phyloP scores from a whole-genome alignment of 2,329 filamentous ascomycete species.

The Xylariaceae sp. region DNA sequence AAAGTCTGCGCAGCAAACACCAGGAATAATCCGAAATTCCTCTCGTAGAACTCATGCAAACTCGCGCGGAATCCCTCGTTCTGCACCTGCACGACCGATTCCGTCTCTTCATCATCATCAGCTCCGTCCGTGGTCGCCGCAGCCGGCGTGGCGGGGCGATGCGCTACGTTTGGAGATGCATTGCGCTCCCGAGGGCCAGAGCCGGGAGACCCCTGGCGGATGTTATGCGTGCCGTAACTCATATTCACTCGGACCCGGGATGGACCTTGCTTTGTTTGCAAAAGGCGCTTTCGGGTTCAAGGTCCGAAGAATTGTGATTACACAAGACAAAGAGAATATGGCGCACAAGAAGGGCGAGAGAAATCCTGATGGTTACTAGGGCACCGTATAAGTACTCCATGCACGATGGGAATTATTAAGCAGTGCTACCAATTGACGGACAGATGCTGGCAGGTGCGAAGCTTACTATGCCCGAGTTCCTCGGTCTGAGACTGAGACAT shows the following conservation, averaged over 20 bases:
- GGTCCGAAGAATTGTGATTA: not conserved
- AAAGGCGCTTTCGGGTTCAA: not conserved
- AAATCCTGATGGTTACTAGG: not conserved
- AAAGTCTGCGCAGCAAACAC: constrained; percentile 40
- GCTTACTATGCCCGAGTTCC: not conserved
- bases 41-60: constrained; percentile 42
- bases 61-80: constrained; percentile 11
- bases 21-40: constrained; percentile 37
- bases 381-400: too few species aligned
- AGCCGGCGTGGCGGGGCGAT: constrained; percentile 3
- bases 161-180: constrained; percentile 2
- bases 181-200: not conserved
- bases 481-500: too few species aligned
- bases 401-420: too few species aligned
- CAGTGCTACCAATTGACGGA: not conserved
- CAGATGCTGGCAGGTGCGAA: not conserved
- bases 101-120: constrained; percentile 5
- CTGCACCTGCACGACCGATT: not conserved
- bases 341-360: not conserved
- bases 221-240: constrained; percentile 11
- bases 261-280: not conserved
- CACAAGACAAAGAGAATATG: not conserved
- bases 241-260: not conserved
- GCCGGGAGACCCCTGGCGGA: not conserved
- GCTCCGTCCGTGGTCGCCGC: not conserved